phyloP scores from a whole-genome alignment of 108 stramenopile species.

The Nitzschia sp. region DNA sequence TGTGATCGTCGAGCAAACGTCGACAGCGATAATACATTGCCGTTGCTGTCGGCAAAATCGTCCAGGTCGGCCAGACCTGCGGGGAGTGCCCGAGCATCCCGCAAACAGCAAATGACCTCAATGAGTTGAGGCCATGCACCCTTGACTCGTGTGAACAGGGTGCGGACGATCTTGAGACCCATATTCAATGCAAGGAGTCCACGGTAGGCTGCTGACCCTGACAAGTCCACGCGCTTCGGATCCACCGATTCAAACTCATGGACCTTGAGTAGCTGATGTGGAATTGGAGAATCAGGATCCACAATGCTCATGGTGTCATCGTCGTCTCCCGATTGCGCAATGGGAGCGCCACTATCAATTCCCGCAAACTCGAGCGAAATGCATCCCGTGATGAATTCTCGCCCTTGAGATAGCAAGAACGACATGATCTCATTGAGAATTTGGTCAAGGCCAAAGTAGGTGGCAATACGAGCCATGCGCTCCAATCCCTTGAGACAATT shows the following conservation, averaged over 20 bases:
- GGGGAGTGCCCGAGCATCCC: conserved; percentile 71
- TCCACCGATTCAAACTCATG: conserved; percentile 21
- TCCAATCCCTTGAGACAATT: conserved; percentile 74
- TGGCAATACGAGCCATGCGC: conserved; percentile 59
- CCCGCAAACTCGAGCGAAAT: conserved; percentile 51
- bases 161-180: conserved; percentile 65
- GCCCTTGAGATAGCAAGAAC: conserved; percentile 60
- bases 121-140: conserved; percentile 66
- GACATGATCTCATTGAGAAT: conserved; percentile 69
- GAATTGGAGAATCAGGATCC: conserved; percentile 45
- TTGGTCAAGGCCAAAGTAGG: conserved; percentile 58
- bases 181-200: conserved; percentile 71
- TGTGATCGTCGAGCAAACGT: conserved; percentile 56
- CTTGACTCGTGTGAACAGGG: conserved; percentile 42
- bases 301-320: conserved; percentile 45
- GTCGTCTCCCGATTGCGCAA: conserved; percentile 21
- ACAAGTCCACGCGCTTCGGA: conserved; percentile 35
- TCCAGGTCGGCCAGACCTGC: conserved; percentile 71
- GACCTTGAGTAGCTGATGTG: conserved; percentile 35
- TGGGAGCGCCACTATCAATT: conserved; percentile 39
- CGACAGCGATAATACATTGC: conserved; percentile 67
- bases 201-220: conserved; percentile 72
- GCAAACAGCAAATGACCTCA: conserved; percentile 68
- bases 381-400: conserved; percentile 67
- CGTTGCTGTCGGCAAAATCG: conserved; percentile 84